Conservation (phyloP, 768 basidiomycete genomes). For the Lepiota venenata region DNA sequence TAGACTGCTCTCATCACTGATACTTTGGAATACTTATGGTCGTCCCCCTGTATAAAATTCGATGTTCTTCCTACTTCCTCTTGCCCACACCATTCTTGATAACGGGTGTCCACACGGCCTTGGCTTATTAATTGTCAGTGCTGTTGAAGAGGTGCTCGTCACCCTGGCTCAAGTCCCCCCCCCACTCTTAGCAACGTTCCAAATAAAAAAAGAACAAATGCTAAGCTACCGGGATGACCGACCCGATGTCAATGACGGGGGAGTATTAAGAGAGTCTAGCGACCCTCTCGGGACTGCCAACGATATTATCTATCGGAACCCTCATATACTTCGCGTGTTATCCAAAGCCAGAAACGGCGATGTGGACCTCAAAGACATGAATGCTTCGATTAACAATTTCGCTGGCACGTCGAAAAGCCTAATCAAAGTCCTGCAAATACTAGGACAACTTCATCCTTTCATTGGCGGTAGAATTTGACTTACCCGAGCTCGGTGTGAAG, state of each 20-base stretch:
- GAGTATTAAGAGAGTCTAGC: neutral
- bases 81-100: no score
- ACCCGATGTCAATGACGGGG: neutral
- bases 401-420: constrained; percentile 25
- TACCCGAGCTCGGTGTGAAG: neutral
- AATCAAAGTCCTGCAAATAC: constrained; percentile 26
- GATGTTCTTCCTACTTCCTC: no score
- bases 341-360: neutral
- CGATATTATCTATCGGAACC: constrained; percentile 13
- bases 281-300: constrained; percentile 10
- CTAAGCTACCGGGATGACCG: neutral
- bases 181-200: neutral
- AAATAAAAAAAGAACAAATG: neutral
- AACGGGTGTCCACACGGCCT: no score
- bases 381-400: constrained; percentile 26
- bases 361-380: constrained; percentile 17
- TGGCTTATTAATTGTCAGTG: no score
- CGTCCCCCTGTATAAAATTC: neutral
- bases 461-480: constrained; percentile 25
- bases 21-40: neutral
- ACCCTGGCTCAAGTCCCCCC: neutral
- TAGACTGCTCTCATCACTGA: no score
- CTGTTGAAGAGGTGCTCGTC: neutral
- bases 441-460: constrained; percentile 34
- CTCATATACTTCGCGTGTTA: constrained; percentile 3